Evolutionary conservation across 768 basidiomycete species (phyloP).

Genomic region (Tricholoma sp.): DNA sequence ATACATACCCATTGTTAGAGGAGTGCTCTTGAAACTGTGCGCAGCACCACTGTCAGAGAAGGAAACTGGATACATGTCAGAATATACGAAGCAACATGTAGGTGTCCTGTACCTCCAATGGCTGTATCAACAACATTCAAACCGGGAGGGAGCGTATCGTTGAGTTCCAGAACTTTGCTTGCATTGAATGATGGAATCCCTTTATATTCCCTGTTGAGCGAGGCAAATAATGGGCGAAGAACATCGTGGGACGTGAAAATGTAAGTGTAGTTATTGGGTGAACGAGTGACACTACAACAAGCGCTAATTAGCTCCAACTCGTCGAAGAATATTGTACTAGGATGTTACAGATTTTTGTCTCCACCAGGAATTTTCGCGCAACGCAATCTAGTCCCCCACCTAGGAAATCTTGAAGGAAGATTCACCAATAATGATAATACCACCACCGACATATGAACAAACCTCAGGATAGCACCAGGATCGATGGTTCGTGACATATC

Average conservation of each 20-base stretch:
- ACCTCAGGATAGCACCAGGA: conserved; percentile 27
- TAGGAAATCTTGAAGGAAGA: conserved; percentile 25
- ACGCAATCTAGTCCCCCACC: conserved; percentile 36
- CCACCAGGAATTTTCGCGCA: conserved; percentile 26
- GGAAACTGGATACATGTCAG: conserved; percentile 14
- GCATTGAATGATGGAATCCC: conserved; percentile 17
- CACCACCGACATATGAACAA: background rate
- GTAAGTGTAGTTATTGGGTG: conserved; percentile 24
- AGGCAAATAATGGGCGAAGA: conserved; percentile 26
- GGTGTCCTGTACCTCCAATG: conserved; percentile 17
- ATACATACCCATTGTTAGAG: conserved; percentile 22
- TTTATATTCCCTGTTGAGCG: conserved; percentile 28
- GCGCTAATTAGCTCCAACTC: background rate
- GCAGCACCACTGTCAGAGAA: conserved; percentile 31
- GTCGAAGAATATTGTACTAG: background rate
- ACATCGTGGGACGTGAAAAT: conserved; percentile 31
- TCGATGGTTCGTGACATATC: conserved; percentile 14
- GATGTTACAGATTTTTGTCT: background rate
- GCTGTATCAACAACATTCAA: conserved; percentile 20
- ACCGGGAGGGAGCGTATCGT: conserved; percentile 20
- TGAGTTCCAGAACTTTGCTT: conserved; percentile 12
- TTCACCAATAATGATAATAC: background rate
- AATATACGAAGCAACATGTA: background rate
- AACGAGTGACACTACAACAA: conserved; percentile 16
- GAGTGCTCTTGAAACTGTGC: conserved; percentile 20